Percentiles rank a stretch among this genome's conserved stretches.
phyloP scores from a whole-genome alignment of 2,329 filamentous ascomycete genomes.

The Paecilomyces fulvus region DNA sequence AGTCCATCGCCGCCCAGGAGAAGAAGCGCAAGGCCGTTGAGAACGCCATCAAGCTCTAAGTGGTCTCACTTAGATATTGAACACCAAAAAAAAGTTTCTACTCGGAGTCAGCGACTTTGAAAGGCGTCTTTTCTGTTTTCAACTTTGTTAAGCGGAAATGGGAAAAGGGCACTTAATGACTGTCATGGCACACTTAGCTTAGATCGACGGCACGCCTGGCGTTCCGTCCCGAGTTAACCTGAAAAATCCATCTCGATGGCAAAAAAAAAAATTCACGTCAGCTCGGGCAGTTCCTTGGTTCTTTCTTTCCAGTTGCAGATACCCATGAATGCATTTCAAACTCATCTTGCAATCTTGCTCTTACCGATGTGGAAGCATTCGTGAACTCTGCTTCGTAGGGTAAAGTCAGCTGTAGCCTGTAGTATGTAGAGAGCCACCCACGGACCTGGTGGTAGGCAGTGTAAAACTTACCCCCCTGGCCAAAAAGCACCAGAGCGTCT shows the following conservation, averaged over 20 bases:
- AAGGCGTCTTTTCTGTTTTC: constrained; percentile 3
- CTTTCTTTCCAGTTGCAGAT: constrained; percentile 28
- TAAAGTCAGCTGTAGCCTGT: background rate
- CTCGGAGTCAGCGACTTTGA: constrained; percentile 12
- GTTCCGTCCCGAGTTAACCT: constrained; percentile 4
- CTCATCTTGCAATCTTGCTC: constrained; percentile 14
- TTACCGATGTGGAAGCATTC: constrained; percentile 15
- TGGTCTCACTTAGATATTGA: constrained; percentile 7
- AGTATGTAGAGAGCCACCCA: background rate
- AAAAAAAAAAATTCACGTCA: constrained; percentile 1
- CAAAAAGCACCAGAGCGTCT: background rate
- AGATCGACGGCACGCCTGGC: constrained; percentile 16
- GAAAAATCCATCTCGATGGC: constrained; percentile 16
- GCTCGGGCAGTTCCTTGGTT: constrained; percentile 1
- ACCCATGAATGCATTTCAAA: constrained; percentile 33
- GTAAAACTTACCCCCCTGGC: background rate
- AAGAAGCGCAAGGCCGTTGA: constrained; percentile 96
- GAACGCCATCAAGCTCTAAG: constrained; percentile 94
- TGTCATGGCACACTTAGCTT: constrained; percentile 25
- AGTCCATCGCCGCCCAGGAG: constrained; percentile 68
- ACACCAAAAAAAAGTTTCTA: constrained; percentile 1
- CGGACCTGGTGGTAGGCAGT: too few relatives aligned
- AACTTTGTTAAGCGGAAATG: background rate
- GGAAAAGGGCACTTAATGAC: constrained; percentile 7
- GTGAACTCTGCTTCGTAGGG: constrained; percentile 13